Evolutionary conservation across 345 rosid species (phyloP).

Genomic region (Populus nigra): DNA sequence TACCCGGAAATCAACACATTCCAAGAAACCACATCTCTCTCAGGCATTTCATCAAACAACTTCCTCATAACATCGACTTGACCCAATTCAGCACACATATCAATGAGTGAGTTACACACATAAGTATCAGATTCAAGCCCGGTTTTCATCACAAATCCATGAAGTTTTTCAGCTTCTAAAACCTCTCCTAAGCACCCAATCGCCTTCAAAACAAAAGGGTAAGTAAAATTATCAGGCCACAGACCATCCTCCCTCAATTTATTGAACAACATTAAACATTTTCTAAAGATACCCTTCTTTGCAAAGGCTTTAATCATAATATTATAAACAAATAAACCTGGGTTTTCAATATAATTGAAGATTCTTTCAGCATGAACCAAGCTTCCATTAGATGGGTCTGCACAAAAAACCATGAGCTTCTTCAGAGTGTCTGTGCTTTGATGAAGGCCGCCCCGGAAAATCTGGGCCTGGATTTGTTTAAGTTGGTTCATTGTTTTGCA

Average conservation of each 20-base stretch:
- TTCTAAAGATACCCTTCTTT: slow-evolving; percentile 33
- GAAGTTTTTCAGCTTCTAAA: slow-evolving; percentile 46
- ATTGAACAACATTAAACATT: slow-evolving; percentile 43
- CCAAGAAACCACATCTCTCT: slow-evolving; percentile 66
- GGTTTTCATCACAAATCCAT: slow-evolving; percentile 51
- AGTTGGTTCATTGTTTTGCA: slow-evolving; percentile 43
- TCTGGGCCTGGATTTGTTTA: slow-evolving; percentile 47
- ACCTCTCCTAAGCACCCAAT: slow-evolving; percentile 23
- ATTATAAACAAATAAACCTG: slow-evolving; percentile 50
- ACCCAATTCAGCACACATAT: slow-evolving; percentile 57
- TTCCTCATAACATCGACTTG: slow-evolving; percentile 27
- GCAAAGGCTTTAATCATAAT: slow-evolving; percentile 56
- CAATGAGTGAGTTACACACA: slow-evolving; percentile 61
- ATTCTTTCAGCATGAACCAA: slow-evolving; percentile 37
- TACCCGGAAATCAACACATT: slow-evolving; percentile 63
- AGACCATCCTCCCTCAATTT: slow-evolving; percentile 49
- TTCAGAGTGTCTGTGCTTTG: slow-evolving; percentile 29
- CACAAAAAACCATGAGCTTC: slow-evolving; percentile 45
- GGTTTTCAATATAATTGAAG: slow-evolving; percentile 24
- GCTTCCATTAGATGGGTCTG: slow-evolving; percentile 34
- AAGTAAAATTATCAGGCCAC: slow-evolving; percentile 72
- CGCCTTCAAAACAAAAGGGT: slow-evolving; percentile 55
- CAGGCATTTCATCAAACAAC: slow-evolving; percentile 71
- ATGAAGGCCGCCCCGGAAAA: slow-evolving; percentile 41
- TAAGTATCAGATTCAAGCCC: slow-evolving; percentile 59